A percentile compares a stretch with the other conserved stretches of the same genome.
These are phyloP conservation scores for Ramalina intermedia DNA, from an alignment of 495 filamentous ascomycete species.

Conservation along the genomic window DNA sequence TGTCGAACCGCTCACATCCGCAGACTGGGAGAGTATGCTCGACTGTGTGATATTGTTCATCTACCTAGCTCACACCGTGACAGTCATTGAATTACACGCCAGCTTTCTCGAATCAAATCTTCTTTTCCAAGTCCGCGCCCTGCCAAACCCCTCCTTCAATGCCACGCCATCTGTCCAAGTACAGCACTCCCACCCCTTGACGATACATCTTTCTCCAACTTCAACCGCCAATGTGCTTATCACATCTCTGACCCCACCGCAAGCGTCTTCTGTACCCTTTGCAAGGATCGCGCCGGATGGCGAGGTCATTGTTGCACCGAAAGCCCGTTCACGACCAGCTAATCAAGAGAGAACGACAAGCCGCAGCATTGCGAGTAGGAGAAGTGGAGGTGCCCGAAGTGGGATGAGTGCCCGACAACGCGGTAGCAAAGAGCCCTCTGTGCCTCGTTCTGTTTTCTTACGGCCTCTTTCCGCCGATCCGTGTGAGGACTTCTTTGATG, in stretches of 20 bases:
- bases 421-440: constrained; percentile 40
- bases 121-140: constrained; percentile 77
- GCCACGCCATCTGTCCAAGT: constrained; percentile 27
- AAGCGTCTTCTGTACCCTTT: constrained; percentile 54
- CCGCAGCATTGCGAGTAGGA: constrained; percentile 58
- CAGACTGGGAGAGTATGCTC: constrained; percentile 76
- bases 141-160: constrained; percentile 67
- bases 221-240: constrained; percentile 86
- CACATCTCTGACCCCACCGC: constrained; percentile 61
- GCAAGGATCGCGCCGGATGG: constrained; percentile 87
- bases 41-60: neutral
- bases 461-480: constrained; percentile 56
- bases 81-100: constrained; percentile 90
- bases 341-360: constrained; percentile 42
- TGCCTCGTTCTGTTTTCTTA: constrained; percentile 46
- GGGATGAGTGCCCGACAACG: constrained; percentile 51
- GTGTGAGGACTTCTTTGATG: constrained; percentile 61
- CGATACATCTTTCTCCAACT: constrained; percentile 85
- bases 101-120: constrained; percentile 90
- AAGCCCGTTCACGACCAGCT: constrained; percentile 48
- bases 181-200: constrained; percentile 58
- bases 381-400: constrained; percentile 59
- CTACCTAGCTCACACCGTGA: constrained; percentile 2
- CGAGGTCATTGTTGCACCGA: constrained; percentile 93
- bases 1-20: constrained; percentile 86